These are phyloP conservation scores for Trichoderma reesei DNA, from an alignment of 495 filamentous ascomycete genomes.

Conservation along the genomic window DNA sequence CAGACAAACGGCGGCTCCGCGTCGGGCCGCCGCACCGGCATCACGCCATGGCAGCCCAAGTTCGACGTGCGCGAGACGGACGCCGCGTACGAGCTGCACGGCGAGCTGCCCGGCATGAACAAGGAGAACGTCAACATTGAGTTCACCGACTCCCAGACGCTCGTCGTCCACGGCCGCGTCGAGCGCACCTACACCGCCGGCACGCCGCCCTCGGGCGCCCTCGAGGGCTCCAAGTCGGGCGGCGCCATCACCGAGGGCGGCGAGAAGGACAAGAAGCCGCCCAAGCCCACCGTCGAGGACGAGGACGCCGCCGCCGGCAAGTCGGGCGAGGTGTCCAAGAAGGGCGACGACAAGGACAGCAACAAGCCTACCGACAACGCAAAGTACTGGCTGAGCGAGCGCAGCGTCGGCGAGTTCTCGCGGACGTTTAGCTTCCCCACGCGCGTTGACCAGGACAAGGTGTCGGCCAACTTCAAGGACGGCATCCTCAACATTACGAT, in stretches of 20 bases:
- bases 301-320: too few species aligned
- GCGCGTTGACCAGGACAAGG: conserved; percentile 64
- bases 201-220: too few species aligned
- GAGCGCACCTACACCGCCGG: conserved; percentile 42
- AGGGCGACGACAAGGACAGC: conserved; percentile 17
- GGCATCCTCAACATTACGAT: conserved; percentile 56
- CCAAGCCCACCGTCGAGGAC: conserved; percentile 18
- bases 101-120: conserved; percentile 77
- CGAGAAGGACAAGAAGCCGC: neutral
- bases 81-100: conserved; percentile 67
- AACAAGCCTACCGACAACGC: conserved; percentile 19
- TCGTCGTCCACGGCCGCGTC: conserved; percentile 60
- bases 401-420: conserved; percentile 68
- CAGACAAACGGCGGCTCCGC: conserved; percentile 7
- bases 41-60: conserved; percentile 15
- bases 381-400: conserved; percentile 68
- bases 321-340: conserved; percentile 15
- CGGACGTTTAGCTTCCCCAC: conserved; percentile 66
- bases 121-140: conserved; percentile 70
- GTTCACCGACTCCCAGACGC: conserved; percentile 69
- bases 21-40: neutral
- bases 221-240: neutral
- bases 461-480: conserved; percentile 54
- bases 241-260: conserved; percentile 21
- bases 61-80: conserved; percentile 73